Conservation (phyloP, 2,329 filamentous ascomycete species). For the Ceratocystis eucalypticola region DNA sequence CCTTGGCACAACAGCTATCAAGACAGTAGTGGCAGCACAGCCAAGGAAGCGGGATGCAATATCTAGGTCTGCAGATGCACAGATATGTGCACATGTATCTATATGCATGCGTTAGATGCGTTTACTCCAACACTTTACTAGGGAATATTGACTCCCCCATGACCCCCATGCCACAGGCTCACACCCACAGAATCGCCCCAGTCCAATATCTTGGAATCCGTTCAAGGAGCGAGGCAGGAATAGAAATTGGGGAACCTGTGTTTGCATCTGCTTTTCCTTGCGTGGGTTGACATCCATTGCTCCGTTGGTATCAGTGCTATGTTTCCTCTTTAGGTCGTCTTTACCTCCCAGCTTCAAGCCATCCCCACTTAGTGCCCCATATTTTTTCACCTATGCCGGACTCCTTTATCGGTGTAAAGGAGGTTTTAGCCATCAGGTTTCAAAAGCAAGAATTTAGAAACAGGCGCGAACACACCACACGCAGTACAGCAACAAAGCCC, state of each 20-base stretch:
- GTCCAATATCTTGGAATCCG: neutral
- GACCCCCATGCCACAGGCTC: neutral
- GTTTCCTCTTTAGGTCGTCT: neutral
- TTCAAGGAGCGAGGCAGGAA: neutral
- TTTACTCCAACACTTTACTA: neutral
- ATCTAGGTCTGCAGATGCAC: neutral
- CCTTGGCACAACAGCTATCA: neutral
- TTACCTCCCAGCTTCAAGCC: neutral
- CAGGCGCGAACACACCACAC: neutral
- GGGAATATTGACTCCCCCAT: neutral
- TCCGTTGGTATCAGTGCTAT: neutral
- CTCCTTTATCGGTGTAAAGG: conserved; percentile 7
- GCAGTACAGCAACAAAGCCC: neutral
- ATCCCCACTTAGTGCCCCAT: neutral
- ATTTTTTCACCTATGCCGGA: neutral
- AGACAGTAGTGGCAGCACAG: neutral
- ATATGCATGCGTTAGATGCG: neutral
- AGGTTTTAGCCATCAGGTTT: neutral
- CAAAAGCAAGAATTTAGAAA: neutral
- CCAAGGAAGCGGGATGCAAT: neutral
- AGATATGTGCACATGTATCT: neutral
- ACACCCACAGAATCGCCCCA: neutral
- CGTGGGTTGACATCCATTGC: neutral
- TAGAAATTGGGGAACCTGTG: neutral
- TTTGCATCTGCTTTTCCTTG: neutral